Base-by-base conservation (phyloP, 805 yeast species). In the Monosporozyma solicola region DNA sequence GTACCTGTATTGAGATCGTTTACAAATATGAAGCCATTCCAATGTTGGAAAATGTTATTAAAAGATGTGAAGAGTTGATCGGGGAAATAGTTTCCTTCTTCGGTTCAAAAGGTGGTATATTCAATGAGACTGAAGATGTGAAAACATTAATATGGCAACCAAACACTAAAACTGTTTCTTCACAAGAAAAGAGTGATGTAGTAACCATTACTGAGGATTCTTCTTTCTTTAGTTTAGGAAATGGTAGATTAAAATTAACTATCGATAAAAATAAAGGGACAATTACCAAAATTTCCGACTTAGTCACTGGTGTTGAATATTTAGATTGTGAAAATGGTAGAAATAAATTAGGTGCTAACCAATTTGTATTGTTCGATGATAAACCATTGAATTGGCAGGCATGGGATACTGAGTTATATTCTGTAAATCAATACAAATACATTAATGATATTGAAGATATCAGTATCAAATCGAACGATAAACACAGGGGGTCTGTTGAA, bases 371-470 rank as follows among this genome's bases (percentile, higher is more conserved):
- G 53, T 86, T 86, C 62, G 91, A 91, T 58, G 99, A 94, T 66
- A 86, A 88, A 57, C 99, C 99, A 9, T 74, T 88, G 62, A 84
- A 78, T 53, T 92, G 83, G 83, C 96, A 89, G 47, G 98, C 98
- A 1, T 92, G 99, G 99, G 99, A 92, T 66, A 92, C 98, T 0
- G 99, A 92, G 66, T 76, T 90, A 54, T 94, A 80, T 65, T 87
- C 96, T 0, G 77, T 88, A 53, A 88, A 85, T 61, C 89, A 85
- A 63, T 81, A 78, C 64, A 73, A 72, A 52, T 80, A 82, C 57
- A 67, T 84, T 29, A 61, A 62, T 4, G 58, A 59, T n/a, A 52
- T 63, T 9, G 62, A 67, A 37, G 61, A 62, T 5, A 68, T 73
- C 33, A 54, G 57, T 4, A 67, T 74, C 13, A 72, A 75, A 25